Evolutionary conservation across 495 filamentous ascomycete genomes (phyloP), one percentile per base, ranked within the genome.

Genomic region (Penicillium longicatenatum): DNA sequence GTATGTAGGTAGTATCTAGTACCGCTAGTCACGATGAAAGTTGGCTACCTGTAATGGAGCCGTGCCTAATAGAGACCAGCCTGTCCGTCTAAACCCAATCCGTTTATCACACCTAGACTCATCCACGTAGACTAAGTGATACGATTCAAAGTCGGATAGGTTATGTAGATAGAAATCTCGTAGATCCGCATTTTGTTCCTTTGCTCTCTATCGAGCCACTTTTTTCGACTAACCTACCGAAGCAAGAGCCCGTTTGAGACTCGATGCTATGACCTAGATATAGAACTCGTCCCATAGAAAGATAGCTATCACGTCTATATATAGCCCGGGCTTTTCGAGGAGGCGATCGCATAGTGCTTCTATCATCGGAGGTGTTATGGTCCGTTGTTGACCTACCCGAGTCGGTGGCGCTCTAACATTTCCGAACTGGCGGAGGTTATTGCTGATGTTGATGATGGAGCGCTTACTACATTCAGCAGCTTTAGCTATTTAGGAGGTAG

Each of bases 101-200:
- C 44, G 39, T 20, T 21, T 52, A 16, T 35, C 37, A 41, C 37
- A 41, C 16, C 37, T 12, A n/a, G n/a, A n/a, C n/a, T n/a, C n/a
- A n/a, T n/a, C n/a, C n/a, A n/a, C n/a, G n/a, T n/a, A n/a, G n/a
- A 41, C 14, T 4, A 41, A 17, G 37, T 41, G 37, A 41, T 52
- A 17, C 10, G 16, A 52, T 19, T 39, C 1, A 43, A 52, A 52
- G 10, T 52, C 33, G 6, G 35, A 73, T 14, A 74, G 24, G 6
- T 60, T 63, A 58, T 74, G 50, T 14, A 67, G 22, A 39, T 76
- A 75, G 3, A 63, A 58, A 37, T 73, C 67, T 44, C 65, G 67
- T n/a, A 77, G 29, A 56, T 75, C 70, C 10, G 61, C 43, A 52
- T 72, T 72, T 30, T 63, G 59, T 50, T 60, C 65, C 46, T 68